Conservation (phyloP, 257 asterid species). For the Linderniella brevidens region DNA sequence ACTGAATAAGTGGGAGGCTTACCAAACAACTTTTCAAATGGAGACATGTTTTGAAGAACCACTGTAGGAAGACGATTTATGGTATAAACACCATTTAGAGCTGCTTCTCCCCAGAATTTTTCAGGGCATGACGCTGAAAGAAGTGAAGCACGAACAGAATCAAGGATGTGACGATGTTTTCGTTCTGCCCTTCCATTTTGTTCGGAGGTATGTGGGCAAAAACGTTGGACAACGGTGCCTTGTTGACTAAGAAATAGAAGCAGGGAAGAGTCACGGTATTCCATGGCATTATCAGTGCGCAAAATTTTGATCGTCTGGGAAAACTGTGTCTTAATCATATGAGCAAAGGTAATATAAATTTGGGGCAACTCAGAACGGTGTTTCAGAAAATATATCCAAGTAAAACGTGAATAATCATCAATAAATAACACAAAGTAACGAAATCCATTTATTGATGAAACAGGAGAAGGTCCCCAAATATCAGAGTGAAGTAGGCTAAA, state of each 20-base stretch:
- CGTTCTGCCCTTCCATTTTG: background rate
- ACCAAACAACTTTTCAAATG: no score
- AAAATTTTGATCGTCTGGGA: background rate
- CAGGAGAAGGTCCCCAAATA: background rate
- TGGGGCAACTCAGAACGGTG: slow-evolving; percentile 1
- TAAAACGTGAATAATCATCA: background rate
- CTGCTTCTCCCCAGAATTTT: no score
- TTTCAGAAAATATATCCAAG: slow-evolving; percentile 1
- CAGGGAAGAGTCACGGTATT: background rate
- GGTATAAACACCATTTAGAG: no score
- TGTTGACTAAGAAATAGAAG: background rate
- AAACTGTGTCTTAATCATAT: slow-evolving; percentile 3
- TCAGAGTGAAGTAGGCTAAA: background rate
- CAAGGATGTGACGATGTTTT: background rate
- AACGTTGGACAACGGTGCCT: background rate
- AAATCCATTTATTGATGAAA: background rate
- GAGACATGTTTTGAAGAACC: no score
- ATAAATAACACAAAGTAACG: background rate
- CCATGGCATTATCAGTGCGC: slow-evolving; percentile 3
- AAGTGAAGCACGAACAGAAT: background rate
- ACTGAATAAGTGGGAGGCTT: background rate
- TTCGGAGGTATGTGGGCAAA: background rate
- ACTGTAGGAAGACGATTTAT: no score
- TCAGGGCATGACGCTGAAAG: no score
- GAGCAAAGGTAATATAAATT: background rate